Conservation (phyloP, 257 asterid genomes). For the Solanum chmielewskii region DNA sequence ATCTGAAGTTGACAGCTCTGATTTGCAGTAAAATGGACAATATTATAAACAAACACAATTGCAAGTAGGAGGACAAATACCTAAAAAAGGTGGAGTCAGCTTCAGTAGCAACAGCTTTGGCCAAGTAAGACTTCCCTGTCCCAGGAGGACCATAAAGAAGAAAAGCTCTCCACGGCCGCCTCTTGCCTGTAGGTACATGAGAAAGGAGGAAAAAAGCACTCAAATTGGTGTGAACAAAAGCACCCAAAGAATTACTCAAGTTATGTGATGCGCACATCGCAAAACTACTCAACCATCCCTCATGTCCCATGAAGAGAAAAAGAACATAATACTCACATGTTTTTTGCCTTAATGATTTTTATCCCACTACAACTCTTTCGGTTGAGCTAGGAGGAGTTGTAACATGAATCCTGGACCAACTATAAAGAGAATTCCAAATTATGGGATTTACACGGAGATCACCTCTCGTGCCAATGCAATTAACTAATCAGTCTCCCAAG, state of each 20-base stretch:
- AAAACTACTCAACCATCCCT: neutral
- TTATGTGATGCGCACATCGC: neutral
- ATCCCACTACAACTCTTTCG: neutral
- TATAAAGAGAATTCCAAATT: neutral
- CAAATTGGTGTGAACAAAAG: neutral
- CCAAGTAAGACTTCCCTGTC: slow-evolving; percentile 95
- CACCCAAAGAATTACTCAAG: neutral
- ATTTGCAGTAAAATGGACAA: neutral
- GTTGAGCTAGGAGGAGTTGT: neutral
- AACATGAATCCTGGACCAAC: neutral
- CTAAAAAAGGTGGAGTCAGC: slow-evolving; percentile 97
- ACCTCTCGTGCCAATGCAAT: neutral
- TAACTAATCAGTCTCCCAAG: neutral
- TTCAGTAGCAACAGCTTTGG: slow-evolving; percentile 99
- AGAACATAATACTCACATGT: neutral
- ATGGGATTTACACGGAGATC: neutral
- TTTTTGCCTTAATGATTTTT: neutral
- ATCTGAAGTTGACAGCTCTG: neutral
- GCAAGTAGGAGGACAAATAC: slow-evolving; percentile 23
- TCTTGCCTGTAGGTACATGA: slow-evolving; percentile 39
- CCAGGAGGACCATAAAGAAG: slow-evolving; percentile 99
- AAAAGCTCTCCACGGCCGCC: slow-evolving; percentile 95
- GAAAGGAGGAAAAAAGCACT: neutral
- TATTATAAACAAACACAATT: neutral
- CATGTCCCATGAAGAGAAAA: neutral